Percentiles rank a stretch among this genome's conserved stretches.
Conservation (phyloP, 768 basidiomycete species). For the Phlebiopsis gigantea region DNA sequence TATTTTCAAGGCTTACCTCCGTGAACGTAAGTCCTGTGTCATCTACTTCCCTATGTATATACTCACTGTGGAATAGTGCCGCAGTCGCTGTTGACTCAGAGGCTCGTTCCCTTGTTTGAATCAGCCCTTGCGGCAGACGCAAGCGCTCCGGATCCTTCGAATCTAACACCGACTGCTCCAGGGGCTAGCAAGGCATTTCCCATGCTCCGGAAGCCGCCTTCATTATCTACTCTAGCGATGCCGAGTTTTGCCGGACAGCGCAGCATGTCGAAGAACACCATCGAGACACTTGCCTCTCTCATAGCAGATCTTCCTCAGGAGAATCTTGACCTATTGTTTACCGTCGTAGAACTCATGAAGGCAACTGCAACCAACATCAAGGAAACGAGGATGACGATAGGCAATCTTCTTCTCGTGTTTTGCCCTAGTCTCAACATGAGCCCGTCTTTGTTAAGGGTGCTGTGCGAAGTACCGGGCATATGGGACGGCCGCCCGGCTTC, state of each 20-base stretch:
- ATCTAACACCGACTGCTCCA: not conserved
- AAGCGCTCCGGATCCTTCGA: slow-evolving; percentile 20
- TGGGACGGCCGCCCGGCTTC: slow-evolving; percentile 41
- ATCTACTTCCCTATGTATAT: slow-evolving; percentile 10
- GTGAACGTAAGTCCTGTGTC: slow-evolving; percentile 66
- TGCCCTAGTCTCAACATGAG: slow-evolving; percentile 83
- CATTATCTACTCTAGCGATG: slow-evolving; percentile 73
- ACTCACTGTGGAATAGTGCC: slow-evolving; percentile 55
- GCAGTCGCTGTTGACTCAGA: slow-evolving; percentile 74
- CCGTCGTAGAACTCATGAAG: slow-evolving; percentile 75
- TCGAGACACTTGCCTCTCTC: slow-evolving; percentile 55
- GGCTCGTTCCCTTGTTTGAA: slow-evolving; percentile 72
- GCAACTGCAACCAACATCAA: slow-evolving; percentile 62
- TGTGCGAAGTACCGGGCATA: slow-evolving; percentile 67
- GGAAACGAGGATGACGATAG: slow-evolving; percentile 89
- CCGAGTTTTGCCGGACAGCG: slow-evolving; percentile 58
- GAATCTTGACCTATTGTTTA: slow-evolving; percentile 80
- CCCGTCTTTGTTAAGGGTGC: slow-evolving; percentile 61
- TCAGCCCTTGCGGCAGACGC: slow-evolving; percentile 51
- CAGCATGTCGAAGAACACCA: slow-evolving; percentile 53
- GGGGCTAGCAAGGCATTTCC: slow-evolving; percentile 6
- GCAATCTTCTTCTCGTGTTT: slow-evolving; percentile 83
- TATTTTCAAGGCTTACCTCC: slow-evolving; percentile 87
- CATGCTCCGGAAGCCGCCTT: slow-evolving; percentile 67
- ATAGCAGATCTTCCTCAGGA: slow-evolving; percentile 68